A percentile compares a stretch with the other conserved stretches of the same genome.
Evolutionary conservation across 2,329 filamentous ascomycete species (phyloP).

Genomic region (Rhinocladiella mackenziei): DNA sequence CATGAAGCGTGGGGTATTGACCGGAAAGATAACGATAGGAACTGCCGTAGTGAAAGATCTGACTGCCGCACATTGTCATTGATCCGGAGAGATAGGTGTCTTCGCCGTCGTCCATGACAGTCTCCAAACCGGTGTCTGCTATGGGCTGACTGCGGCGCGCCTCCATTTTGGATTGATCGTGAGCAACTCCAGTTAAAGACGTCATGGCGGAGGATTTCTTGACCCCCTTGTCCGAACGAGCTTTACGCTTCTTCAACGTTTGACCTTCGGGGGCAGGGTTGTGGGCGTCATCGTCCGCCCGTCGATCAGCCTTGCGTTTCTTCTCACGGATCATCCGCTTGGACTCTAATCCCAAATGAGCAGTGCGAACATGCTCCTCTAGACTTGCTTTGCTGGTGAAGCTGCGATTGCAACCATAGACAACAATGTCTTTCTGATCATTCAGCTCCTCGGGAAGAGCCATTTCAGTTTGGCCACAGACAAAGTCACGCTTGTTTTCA

Average conservation of each 20-base stretch:
- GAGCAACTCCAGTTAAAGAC: slow-evolving; percentile 37
- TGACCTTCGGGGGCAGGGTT: not conserved
- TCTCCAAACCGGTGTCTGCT: not conserved
- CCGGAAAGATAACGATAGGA: slow-evolving; percentile 24
- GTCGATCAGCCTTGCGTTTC: slow-evolving; percentile 41
- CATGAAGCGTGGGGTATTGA: slow-evolving; percentile 19
- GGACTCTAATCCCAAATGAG: slow-evolving; percentile 64
- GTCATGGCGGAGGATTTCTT: slow-evolving; percentile 24
- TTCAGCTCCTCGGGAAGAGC: slow-evolving; percentile 54
- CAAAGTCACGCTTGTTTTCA: slow-evolving; percentile 66
- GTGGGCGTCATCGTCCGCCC: slow-evolving; percentile 19
- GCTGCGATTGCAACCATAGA: slow-evolving; percentile 66
- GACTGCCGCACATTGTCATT: slow-evolving; percentile 24
- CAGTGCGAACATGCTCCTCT: slow-evolving; percentile 77
- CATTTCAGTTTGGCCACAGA: slow-evolving; percentile 70
- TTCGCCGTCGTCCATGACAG: slow-evolving; percentile 11
- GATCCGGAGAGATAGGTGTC: slow-evolving; percentile 21
- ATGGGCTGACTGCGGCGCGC: not conserved
- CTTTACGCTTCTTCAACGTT: slow-evolving; percentile 22
- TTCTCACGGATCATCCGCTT: slow-evolving; percentile 38
- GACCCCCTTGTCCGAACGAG: slow-evolving; percentile 29
- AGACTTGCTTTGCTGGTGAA: slow-evolving; percentile 75
- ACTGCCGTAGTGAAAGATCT: slow-evolving; percentile 25
- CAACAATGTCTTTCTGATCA: slow-evolving; percentile 54
- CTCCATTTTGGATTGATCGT: not conserved